phyloP scores from a whole-genome alignment of 495 filamentous ascomycete species.

The Patellaria atrata region DNA sequence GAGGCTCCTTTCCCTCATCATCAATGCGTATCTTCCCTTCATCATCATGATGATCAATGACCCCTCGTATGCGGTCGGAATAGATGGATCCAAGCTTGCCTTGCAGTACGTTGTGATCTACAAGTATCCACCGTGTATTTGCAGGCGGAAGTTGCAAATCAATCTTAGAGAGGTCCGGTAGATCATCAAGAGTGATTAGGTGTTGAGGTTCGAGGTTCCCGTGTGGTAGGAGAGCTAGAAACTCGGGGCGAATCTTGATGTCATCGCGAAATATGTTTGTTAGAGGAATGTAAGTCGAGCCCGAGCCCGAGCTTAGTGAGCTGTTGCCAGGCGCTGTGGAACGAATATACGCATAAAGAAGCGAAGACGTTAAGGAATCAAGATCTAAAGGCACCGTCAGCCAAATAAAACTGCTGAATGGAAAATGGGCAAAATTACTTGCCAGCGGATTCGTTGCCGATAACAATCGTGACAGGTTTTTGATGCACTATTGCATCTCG shows the following conservation, averaged over 20 bases:
- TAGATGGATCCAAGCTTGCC: conserved; percentile 34
- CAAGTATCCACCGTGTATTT: conserved; percentile 46
- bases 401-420: neutral
- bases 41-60: conserved; percentile 86
- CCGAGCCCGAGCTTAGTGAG: conserved; percentile 29
- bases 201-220: conserved; percentile 25
- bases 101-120: conserved; percentile 80
- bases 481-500: conserved; percentile 13
- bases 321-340: conserved; percentile 34
- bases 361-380: conserved; percentile 74
- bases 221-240: conserved; percentile 35
- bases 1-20: conserved; percentile 31
- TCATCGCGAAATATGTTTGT: conserved; percentile 59
- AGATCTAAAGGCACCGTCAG: conserved; percentile 43
- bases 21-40: conserved; percentile 46
- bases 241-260: conserved; percentile 66
- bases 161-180: conserved; percentile 23
- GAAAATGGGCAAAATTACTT: conserved; percentile 12
- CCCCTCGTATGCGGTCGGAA: conserved; percentile 43
- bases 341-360: conserved; percentile 76
- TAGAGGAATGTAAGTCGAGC: conserved; percentile 57
- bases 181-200: conserved; percentile 32
- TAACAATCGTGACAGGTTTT: conserved; percentile 41
- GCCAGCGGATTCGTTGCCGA: conserved; percentile 65
- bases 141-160: conserved; percentile 23